Evolutionary conservation across 2,329 filamentous ascomycete species (phyloP), one percentile per base, ranked within the genome.

Genomic region (Parasarocladium wereldwijsianum): DNA sequence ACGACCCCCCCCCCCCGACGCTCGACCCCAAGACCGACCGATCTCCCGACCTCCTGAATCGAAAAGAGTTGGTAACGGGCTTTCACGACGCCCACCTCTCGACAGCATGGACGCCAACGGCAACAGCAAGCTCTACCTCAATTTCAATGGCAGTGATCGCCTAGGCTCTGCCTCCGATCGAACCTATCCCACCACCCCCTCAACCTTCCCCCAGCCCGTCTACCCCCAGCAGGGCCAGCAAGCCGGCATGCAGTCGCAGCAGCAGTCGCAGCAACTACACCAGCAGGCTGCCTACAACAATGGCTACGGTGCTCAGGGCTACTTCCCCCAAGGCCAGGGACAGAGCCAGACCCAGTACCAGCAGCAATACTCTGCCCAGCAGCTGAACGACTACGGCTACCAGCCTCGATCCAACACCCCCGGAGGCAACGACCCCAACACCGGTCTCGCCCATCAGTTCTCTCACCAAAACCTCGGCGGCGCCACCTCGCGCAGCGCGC

Each of bases 151-250:
- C 50, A 74, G 71, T 53, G 70, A 76, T 43, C 71, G 73, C 45
- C 66, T 73, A 23, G 22, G 33, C 35, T 60, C 64, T 36, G 55
- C 70, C 33, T 66, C 64, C 51, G 77, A 78, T 51, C 67, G 77
- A 50, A 64, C 73, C 41, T 85, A 82, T 64, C 81, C 79, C 42
- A 85, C 87, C 31, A 94, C 87, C 8, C 87, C 87, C 31, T 94
- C 87, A 40, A 93, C 86, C 35, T 96, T 96, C 49, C 87, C 87
- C 9, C 87, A 96, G 58, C 86, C 86, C 36, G 80, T 93, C 51
- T 71, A 68, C 41, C 59, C 63, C 34, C 45, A 48, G 31, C 31
- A 35, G 3, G 26, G 34, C 11, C 30, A 35, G 18, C 39, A 36
- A n/a, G 25, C 18, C 7, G 32, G 34, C 12, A 33, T 33, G 10